These are phyloP conservation scores for Thermochaetoides dissita DNA, from an alignment of 2,329 filamentous ascomycete genomes.

Conservation along the genomic window DNA sequence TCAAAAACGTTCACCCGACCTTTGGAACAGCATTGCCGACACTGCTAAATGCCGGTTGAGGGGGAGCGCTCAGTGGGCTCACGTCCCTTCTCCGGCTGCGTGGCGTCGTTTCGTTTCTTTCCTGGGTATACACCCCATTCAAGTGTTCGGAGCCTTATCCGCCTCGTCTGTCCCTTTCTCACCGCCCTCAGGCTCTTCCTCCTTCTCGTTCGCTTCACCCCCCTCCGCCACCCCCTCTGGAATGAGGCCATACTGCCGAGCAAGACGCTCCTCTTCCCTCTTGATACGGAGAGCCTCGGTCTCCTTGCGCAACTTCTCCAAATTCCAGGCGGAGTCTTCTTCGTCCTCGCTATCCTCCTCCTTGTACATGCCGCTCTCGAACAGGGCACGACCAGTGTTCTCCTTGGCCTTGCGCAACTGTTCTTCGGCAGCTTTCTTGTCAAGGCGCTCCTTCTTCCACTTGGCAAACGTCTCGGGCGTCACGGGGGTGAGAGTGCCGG, in stretches of 20 bases:
- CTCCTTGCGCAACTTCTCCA: slow-evolving; percentile 69
- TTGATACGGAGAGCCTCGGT: slow-evolving; percentile 61
- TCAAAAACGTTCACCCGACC: slow-evolving; percentile 1
- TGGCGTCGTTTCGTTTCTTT: slow-evolving; percentile 4
- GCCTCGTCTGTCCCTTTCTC: slow-evolving; percentile 2
- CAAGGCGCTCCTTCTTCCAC: slow-evolving; percentile 88
- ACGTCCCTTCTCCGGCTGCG: slow-evolving; percentile 9
- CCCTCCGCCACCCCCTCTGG: slow-evolving; percentile 8
- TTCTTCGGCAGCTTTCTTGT: slow-evolving; percentile 92
- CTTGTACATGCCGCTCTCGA: slow-evolving; percentile 91
- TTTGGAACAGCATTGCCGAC: slow-evolving; percentile 4
- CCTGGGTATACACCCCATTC: slow-evolving; percentile 4
- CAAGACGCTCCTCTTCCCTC: slow-evolving; percentile 63
- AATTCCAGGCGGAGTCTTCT: slow-evolving; percentile 52
- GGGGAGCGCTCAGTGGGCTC: slow-evolving; percentile 14
- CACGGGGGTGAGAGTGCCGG: slow-evolving; percentile 81
- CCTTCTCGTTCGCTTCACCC: slow-evolving; percentile 4
- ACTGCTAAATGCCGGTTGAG: slow-evolving; percentile 6
- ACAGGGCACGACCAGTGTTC: slow-evolving; percentile 84
- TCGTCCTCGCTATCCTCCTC: slow-evolving; percentile 40
- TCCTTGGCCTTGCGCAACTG: slow-evolving; percentile 86
- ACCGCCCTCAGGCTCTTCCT: slow-evolving; percentile 8
- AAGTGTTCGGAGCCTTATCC: slow-evolving; percentile 14
- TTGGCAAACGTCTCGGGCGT: slow-evolving; percentile 85
- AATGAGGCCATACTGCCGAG: slow-evolving; percentile 19